These are phyloP conservation scores for Besnoitia besnoiti DNA, from an alignment of 169 alveolate genomes.

Conservation along the genomic window DNA sequence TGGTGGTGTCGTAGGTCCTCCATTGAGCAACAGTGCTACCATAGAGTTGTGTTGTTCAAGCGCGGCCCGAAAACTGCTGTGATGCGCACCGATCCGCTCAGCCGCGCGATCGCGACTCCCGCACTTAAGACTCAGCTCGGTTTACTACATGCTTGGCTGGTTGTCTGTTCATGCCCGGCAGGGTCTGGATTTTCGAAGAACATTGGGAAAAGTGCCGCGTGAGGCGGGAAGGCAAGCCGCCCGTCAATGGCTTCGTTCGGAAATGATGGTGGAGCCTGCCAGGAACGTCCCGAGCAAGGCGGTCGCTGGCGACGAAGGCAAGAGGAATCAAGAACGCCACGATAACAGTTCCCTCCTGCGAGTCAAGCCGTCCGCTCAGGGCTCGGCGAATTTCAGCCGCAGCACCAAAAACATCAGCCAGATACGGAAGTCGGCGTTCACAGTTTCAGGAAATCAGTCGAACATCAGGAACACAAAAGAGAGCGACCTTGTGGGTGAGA, in stretches of 20 bases:
- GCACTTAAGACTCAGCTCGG: too few relatives aligned
- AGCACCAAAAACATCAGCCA: slow-evolving; percentile 35
- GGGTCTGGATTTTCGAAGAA: too few relatives aligned
- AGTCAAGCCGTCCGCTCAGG: background rate
- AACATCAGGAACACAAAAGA: slow-evolving; percentile 10
- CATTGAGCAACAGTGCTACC: too few relatives aligned
- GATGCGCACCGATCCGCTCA: too few relatives aligned
- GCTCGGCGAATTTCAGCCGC: background rate
- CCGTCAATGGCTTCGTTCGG: background rate
- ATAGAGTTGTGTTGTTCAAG: too few relatives aligned
- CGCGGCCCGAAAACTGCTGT: too few relatives aligned
- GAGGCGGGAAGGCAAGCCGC: too few relatives aligned
- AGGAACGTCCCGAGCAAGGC: background rate
- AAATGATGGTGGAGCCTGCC: background rate
- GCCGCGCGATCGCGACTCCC: too few relatives aligned
- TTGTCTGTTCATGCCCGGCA: too few relatives aligned
- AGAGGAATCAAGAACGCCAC: background rate
- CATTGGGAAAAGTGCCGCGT: too few relatives aligned
- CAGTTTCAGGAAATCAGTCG: background rate
- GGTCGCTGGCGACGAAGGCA: background rate
- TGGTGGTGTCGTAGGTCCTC: too few relatives aligned
- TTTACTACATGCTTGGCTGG: too few relatives aligned
- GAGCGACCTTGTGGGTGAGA: slow-evolving; percentile 5
- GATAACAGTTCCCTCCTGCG: background rate
- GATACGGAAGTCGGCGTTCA: slow-evolving; percentile 1